Base-by-base conservation (phyloP, 75 land plant species). In the Pseudotsuga menziesii region DNA sequence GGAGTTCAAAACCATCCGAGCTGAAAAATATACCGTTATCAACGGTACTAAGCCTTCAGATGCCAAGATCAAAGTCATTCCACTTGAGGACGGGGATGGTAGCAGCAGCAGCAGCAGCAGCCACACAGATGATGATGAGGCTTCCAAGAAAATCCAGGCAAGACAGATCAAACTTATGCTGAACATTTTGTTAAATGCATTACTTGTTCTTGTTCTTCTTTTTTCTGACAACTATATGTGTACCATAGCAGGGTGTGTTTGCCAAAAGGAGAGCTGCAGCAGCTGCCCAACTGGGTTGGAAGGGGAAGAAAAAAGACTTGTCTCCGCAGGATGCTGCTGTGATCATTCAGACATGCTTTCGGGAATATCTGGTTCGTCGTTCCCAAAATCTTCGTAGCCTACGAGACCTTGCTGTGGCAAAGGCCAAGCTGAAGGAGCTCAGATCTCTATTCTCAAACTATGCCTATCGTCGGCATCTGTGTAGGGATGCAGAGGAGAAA, bases 381-480 rank as follows among this genome's bases (percentile, higher is more conserved):
- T 90, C 89, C 0, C 75, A 83, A 83, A 89, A 81, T 23, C 92
- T 90, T 26, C 83, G 88, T 29, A 82, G 78, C 17, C 89, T 90
- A 41, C 60, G 92, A 27, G 89, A 87, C 2, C 79, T 90, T 57
- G 89, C 92, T 2, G 75, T 90, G 55, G 92, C 92, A 36, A 90
- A 85, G 78, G 79, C 85, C 26, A 90, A 85, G 82, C 58, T 90
- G 71, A 90, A 88, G 82, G 89, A 90, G 83, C 78, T 90, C 71
- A 83, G 92, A 61, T 76, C 81, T 17, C 61, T 80, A 56, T 90
- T 90, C 82, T 71, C 75, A 76, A 88, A 90, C 62, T 90, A 82
- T 85, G 72, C 87, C 44, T 90, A 90, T 56, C 82, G 88, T 14
- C 79, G 82, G 36, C 84, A 83, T 22, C 54, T 90, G 4, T 72